Evolutionary conservation across 2,329 filamentous ascomycete genomes (phyloP).

Genomic region (Monascus ruber): DNA sequence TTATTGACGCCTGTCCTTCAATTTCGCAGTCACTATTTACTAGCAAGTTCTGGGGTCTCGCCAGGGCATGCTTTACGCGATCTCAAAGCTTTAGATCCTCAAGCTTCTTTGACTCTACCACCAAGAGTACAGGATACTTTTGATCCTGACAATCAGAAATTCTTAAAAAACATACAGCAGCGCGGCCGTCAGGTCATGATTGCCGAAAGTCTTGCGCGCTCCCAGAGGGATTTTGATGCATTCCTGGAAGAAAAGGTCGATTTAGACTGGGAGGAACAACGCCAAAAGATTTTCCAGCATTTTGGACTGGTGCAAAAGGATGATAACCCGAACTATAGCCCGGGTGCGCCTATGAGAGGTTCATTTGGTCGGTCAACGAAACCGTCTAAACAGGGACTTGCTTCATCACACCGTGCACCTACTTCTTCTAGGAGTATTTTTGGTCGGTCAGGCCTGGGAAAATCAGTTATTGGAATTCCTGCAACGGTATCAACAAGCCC

Average conservation of each 20-base stretch:
- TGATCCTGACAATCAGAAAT: constrained; percentile 53
- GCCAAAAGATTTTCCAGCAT: constrained; percentile 87
- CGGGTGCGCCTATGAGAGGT: constrained; percentile 23
- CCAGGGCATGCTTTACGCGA: constrained; percentile 77
- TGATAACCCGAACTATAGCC: constrained; percentile 29
- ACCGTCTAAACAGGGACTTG: constrained; percentile 27
- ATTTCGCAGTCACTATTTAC: constrained; percentile 64
- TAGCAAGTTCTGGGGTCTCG: constrained; percentile 87
- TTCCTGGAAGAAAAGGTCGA: constrained; percentile 92
- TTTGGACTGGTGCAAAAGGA: constrained; percentile 64
- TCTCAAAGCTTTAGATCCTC: constrained; percentile 66
- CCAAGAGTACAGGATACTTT: constrained; percentile 29
- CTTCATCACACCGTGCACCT: constrained; percentile 31
- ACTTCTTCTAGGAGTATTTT: constrained; percentile 45
- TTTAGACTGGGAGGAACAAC: constrained; percentile 90
- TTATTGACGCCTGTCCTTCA: constrained; percentile 1
- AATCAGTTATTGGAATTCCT: constrained; percentile 77
- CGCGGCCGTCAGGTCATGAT: constrained; percentile 89
- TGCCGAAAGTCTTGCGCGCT: constrained; percentile 77
- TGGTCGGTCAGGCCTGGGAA: constrained; percentile 60
- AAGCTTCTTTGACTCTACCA: constrained; percentile 40
- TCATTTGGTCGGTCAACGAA: constrained; percentile 41
- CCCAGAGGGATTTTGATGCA: constrained; percentile 79
- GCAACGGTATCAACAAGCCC: constrained; percentile 50
- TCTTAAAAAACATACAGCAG: constrained; percentile 74